Conservation (phyloP, 2,329 filamentous ascomycete genomes). For the Ceratocystis albifundus region DNA sequence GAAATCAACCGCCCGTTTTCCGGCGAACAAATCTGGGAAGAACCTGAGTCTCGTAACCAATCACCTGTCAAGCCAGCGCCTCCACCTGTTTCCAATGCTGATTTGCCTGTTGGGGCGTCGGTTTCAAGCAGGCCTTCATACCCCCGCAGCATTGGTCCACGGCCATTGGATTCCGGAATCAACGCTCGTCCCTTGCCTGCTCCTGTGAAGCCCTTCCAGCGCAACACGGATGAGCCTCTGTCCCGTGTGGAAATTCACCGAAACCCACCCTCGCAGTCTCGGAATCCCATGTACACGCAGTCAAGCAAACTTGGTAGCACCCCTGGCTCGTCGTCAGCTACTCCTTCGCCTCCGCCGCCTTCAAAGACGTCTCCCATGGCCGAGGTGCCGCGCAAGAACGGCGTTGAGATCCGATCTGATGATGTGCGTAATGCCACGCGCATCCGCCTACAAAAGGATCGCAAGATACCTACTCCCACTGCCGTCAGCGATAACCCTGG, state of each 20-base stretch:
- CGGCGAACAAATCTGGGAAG: constrained; percentile 78
- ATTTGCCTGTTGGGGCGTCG: constrained; percentile 25
- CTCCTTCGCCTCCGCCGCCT: constrained; percentile 1
- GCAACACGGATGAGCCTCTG: constrained; percentile 33
- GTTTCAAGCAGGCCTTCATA: background rate
- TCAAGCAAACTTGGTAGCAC: background rate
- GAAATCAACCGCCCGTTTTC: constrained; percentile 57
- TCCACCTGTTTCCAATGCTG: constrained; percentile 24
- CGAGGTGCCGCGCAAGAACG: constrained; percentile 46
- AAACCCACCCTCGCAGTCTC: constrained; percentile 72
- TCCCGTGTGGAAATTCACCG: constrained; percentile 63
- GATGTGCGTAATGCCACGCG: constrained; percentile 86
- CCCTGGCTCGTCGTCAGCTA: background rate
- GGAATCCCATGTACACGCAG: constrained; percentile 57
- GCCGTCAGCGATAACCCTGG: constrained; percentile 83
- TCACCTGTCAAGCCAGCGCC: constrained; percentile 24
- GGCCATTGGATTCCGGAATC: constrained; percentile 9
- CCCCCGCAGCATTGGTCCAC: constrained; percentile 11
- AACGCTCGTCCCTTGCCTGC: constrained; percentile 31
- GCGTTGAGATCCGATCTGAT: constrained; percentile 70
- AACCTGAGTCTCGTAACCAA: constrained; percentile 46
- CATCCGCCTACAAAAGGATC: constrained; percentile 66
- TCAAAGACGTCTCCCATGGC: background rate
- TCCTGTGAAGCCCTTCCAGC: constrained; percentile 33
- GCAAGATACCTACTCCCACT: constrained; percentile 78